Evolutionary conservation across 2,329 filamentous ascomycete genomes (phyloP), one percentile per base, ranked within the genome.

Genomic region (Cladophialophora bantiana): DNA sequence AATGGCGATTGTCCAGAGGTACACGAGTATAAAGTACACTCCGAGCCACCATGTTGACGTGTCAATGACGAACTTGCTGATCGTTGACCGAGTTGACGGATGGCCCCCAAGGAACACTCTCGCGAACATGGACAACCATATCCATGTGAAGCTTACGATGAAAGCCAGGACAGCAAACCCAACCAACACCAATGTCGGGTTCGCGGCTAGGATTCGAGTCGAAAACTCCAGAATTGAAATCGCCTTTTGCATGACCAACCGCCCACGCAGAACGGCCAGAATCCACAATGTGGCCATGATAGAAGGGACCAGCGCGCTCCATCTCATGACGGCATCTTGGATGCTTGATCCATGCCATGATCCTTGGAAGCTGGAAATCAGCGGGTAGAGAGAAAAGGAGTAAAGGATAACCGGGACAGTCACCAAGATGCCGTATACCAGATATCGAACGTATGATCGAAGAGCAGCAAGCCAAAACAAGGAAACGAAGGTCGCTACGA

Each of bases 121-220:
- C 7, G 94, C 94, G 78, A 99, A 98, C 93, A 99, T 97, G 73
- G 89, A 89, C 72, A 98, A 88, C 95, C 95, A 99, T 6, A 91
- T 78, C 95, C 95, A 99, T 0, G 94, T 97, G 90, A 94, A 98
- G 13, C 88, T 81, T 9, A 97, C 91, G 52, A 96, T 90, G 32
- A 89, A 82, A 6, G 83, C 85, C 13, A 98, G 85, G 26, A 90
- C 90, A 10, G 85, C 88, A 74, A 97, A 90, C 2, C 95, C 95
- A n/a, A 97, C 86, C 1, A 91, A 77, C 38, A 98, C 84, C 20
- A 99, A 84, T 1, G 90, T 92, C 9, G 93, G 89, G 74, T 96
- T 96, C 40, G 93, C 90, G 6, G 90, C 88, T 15, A 99, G 83
- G 66, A 99, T 96, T 64, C 90, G 90, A 73, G 92, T 94, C 9